Conservation (phyloP, 169 alveolate species). For the Toxoplasma gondii region DNA sequence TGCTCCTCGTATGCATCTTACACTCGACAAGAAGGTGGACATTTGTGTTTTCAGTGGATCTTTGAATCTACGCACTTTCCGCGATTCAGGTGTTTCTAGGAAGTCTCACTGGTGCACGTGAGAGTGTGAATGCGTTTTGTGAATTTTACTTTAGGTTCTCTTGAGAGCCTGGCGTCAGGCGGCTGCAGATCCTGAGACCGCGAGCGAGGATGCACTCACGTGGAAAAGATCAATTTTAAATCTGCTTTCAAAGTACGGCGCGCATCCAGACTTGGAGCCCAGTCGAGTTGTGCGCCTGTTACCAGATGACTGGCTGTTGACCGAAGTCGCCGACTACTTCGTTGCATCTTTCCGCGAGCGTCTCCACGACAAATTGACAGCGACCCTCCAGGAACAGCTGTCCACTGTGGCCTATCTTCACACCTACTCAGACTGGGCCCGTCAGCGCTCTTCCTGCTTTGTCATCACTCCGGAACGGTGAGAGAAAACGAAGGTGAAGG, state of each 20-base stretch:
- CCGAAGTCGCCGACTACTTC: not conserved
- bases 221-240: not conserved
- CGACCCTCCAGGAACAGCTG: constrained; percentile 10
- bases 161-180: not conserved
- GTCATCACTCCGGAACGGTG: constrained; percentile 36
- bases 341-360: not conserved
- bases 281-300: not conserved
- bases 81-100: no score
- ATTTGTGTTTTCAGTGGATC: no score
- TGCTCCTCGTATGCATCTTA: no score
- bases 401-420: constrained; percentile 1
- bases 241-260: constrained; percentile 13
- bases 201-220: not conserved
- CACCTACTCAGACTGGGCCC: constrained; percentile 2
- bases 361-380: not conserved
- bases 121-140: no score
- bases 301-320: constrained; percentile 17
- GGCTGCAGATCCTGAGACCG: not conserved
- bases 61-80: no score
- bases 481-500: not conserved
- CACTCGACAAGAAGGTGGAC: no score
- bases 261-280: constrained; percentile 16
- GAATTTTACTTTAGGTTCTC: not conserved
- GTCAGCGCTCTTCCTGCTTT: constrained; percentile 4
- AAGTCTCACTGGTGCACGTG: no score